Evolutionary conservation across 768 basidiomycete species (phyloP), one percentile per base, ranked within the genome.

Genomic region (Suillus brevipes): DNA sequence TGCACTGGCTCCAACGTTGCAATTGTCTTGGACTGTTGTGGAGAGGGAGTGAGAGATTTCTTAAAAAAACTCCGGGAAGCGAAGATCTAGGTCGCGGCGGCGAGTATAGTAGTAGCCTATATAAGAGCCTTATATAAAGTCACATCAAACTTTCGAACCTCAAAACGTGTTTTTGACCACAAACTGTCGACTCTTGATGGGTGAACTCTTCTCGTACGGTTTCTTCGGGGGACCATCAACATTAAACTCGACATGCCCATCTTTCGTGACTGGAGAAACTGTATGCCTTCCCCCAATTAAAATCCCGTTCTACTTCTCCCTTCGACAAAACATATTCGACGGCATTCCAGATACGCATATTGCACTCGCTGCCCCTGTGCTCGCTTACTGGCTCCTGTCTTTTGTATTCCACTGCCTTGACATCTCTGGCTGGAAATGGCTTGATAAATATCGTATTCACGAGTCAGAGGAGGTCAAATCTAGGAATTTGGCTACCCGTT

Each of bases 361-460:
- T 31, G 85, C 92, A 20, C 80, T 97, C 55, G 81, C 86, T 5
- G 84, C 87, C 2, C 97, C 97, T 0, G 72, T 98, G 61, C 64
- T 91, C 62, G 87, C 87, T 5, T 98, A 99, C 80, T 99, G 97
- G 97, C 68, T 78, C 2, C 76, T 89, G 49, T 94, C 94, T 4
- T 78, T 90, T 59, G 76, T 92, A 74, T 99, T 97, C 80, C 89
- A 95, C 75, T 73, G 77, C 52, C 82, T 99, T 70, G 97, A 99
- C 78, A 78, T 80, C n/a, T 89, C 87, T 3, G 82, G 80, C 34
- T 91, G 89, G 86, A 80, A 86, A 71, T 90, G 88, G 84, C 83
- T 97, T 40, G 88, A 96, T 67, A 87, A 85, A 65, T 89, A 93
- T 75, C 85, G 94, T 52, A 90, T 99, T 55, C 97, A 99, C 76